Conservation (phyloP, 129 eudicot genomes). For the carrot (Daucus carota) region DNA sequence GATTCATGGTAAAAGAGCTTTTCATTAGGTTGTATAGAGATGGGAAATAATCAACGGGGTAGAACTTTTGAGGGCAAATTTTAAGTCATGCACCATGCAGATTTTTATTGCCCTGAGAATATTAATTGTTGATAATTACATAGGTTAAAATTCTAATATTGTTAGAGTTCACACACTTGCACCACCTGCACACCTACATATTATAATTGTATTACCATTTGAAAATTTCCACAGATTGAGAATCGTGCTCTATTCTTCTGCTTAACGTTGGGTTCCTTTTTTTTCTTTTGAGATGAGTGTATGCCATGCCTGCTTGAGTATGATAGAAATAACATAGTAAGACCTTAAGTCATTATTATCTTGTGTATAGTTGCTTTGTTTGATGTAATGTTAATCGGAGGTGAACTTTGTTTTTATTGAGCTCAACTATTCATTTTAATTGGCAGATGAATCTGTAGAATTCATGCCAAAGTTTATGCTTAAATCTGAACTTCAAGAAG, state of each 20-base stretch:
- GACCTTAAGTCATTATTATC: neutral
- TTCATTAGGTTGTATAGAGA: neutral
- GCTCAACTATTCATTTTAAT: neutral
- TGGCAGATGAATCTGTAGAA: conserved; percentile 60
- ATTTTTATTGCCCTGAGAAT: neutral
- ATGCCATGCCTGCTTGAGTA: neutral
- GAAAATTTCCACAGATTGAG: neutral
- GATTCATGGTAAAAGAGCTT: neutral
- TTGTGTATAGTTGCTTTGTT: neutral
- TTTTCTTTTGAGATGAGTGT: no score
- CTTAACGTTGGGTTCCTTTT: no score
- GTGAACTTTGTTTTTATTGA: neutral
- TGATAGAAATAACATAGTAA: neutral
- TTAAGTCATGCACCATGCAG: neutral
- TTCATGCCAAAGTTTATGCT: conserved; percentile 54
- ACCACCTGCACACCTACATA: no score
- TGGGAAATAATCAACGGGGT: neutral
- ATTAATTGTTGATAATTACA: neutral
- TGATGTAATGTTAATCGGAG: neutral
- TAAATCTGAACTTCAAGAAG: conserved; percentile 39
- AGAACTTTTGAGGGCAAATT: neutral
- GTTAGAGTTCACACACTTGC: no score
- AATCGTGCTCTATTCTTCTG: neutral
- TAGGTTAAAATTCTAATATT: no score
- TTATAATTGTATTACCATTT: neutral